phyloP scores from a whole-genome alignment of 2,329 filamentous ascomycete species.

The Neonectria coccinea region DNA sequence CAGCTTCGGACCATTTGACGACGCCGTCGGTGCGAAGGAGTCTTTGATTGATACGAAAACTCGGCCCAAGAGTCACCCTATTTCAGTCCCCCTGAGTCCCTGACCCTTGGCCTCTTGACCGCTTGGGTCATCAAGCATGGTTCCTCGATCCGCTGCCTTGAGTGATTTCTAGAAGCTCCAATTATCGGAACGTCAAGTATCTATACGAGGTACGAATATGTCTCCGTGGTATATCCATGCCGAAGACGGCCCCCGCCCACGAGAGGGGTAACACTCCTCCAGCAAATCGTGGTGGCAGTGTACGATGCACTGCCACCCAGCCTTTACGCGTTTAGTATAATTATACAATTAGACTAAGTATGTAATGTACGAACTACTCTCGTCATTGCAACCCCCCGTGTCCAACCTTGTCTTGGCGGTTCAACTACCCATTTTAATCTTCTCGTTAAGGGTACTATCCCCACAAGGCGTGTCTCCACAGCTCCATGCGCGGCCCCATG shows the following conservation, averaged over 20 bases:
- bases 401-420: no score
- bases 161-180: background rate
- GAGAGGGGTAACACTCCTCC: background rate
- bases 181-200: background rate
- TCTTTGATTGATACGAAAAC: background rate
- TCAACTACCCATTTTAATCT: no score
- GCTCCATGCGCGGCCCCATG: no score
- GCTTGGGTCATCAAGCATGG: background rate
- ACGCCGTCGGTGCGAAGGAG: background rate
- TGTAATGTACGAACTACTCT: background rate
- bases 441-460: no score
- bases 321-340: background rate
- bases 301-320: background rate
- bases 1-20: slow-evolving; percentile 1
- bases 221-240: background rate
- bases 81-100: no score
- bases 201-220: background rate
- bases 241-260: background rate
- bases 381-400: background rate
- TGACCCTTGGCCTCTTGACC: no score
- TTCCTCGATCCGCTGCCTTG: background rate
- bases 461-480: no score
- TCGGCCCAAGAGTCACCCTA: background rate
- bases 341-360: background rate
- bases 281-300: background rate